A percentile compares a stretch with the other conserved stretches of the same genome.
Conservation (phyloP, 495 filamentous ascomycete species). For the Darksidea phi region DNA sequence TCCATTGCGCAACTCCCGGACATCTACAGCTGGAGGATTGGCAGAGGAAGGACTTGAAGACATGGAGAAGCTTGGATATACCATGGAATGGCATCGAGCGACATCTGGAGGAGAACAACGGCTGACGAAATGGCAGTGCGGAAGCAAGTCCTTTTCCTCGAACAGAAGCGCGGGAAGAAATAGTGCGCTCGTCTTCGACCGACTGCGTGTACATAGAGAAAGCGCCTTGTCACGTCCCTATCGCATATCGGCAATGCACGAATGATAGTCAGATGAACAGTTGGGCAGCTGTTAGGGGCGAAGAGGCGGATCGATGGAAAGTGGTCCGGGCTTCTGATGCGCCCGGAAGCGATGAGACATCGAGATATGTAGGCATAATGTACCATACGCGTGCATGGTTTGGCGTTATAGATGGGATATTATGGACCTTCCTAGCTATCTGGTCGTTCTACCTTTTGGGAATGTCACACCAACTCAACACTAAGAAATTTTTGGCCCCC, state of each 20-base stretch:
- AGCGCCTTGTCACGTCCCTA: background rate
- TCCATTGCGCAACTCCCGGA: background rate
- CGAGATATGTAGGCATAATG: background rate
- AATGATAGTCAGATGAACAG: too few species aligned
- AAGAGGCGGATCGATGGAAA: too few species aligned
- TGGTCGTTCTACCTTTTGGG: too few species aligned
- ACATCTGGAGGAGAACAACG: background rate
- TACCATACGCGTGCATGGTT: slow-evolving; percentile 10
- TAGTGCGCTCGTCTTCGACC: background rate
- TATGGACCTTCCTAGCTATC: background rate
- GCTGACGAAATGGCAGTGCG: slow-evolving; percentile 53
- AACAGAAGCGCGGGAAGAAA: slow-evolving; percentile 65
- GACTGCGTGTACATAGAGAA: background rate
- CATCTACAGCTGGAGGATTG: background rate
- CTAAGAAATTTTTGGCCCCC: too few species aligned
- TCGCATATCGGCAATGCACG: too few species aligned
- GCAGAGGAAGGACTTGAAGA: background rate
- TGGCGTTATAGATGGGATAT: slow-evolving; percentile 5
- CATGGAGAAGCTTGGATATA: background rate
- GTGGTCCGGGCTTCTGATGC: too few species aligned
- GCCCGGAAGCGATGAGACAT: background rate
- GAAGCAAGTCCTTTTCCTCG: slow-evolving; percentile 88
- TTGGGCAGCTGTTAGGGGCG: too few species aligned
- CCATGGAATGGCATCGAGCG: too few species aligned
- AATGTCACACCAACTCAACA: too few species aligned